Evolutionary conservation across 441 rosid genomes (phyloP), one percentile per base, ranked within the genome.

Genomic region (Caryocar brasiliense): DNA sequence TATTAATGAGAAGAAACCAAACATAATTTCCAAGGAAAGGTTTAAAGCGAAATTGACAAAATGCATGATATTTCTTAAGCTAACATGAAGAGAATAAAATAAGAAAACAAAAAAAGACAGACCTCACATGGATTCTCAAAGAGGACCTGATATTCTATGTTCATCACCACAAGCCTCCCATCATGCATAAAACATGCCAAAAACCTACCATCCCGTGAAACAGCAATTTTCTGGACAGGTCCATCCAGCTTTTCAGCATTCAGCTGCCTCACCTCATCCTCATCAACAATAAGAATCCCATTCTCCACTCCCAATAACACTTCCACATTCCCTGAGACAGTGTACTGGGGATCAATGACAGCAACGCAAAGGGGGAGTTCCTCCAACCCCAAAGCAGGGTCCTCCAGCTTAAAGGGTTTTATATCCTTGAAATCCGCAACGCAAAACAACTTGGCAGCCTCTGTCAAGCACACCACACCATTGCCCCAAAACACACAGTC

Each of bases 401-500:
- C 85, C 21, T 86, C 81, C 64, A 89, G 61, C 71, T 76, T 67
- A 54, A 42, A 70, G 3, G 94, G 82, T 56, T 62, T 75, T 61
- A 85, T 76, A 3, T 78, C 75, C 73, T 78, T 73, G 49, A 88
- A 89, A 64, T 92, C 97, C 0, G 88, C 65, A 4, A 92, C 69
- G 30, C 88, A 83, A 38, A 77, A 73, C 11, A 86, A 48, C 59
- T 74, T 61, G 9, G 85, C 87, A 6, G 76, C 84, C 56, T 84
- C 95, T 1, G 99, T 92, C 59, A 92, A 51, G 51, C 97, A 92
- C 26, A 89, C 95, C 10, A 83, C 87, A 15, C 99, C 95, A 32
- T 80, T 88, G 2, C 86, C 95, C 99, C 97, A 92, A 47, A 82
- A 88, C 11, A 92, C 72, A 41, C 90, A 92, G 12, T 92, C 97